These are phyloP conservation scores for Phytophthora boehmeriae DNA, from an alignment of 352 stramenopile species.

Conservation along the genomic window DNA sequence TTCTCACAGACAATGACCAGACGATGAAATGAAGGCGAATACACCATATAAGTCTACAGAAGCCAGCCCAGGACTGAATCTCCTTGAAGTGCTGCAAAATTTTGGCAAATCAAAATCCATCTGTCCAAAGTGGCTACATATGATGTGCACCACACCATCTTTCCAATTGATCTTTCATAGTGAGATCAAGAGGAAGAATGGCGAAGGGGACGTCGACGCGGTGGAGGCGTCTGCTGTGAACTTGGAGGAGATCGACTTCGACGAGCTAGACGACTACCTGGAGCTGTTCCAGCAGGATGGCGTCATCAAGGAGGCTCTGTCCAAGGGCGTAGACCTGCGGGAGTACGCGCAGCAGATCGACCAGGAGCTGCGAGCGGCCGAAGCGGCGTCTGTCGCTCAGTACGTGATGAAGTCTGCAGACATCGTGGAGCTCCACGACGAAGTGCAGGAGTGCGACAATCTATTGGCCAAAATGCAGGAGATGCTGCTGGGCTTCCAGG, in stretches of 20 bases:
- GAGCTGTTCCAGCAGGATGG: conserved; percentile 95
- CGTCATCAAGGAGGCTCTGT: conserved; percentile 92
- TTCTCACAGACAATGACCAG: no score
- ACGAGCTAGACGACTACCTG: conserved; percentile 93
- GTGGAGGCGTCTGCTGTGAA: conserved; percentile 40
- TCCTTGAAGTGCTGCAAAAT: not conserved
- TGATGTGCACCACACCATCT: not conserved
- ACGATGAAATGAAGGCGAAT: no score
- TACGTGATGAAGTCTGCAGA: conserved; percentile 90
- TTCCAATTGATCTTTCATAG: no score
- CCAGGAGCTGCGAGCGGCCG: conserved; percentile 81
- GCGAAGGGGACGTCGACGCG: conserved; percentile 4
- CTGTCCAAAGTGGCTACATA: no score
- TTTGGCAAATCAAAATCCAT: no score
- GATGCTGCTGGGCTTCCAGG: conserved; percentile 98
- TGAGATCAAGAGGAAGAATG: conserved; percentile 11
- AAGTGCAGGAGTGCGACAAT: conserved; percentile 97
- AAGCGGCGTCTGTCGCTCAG: conserved; percentile 85
- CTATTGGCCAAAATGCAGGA: conserved; percentile 97
- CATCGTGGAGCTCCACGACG: conserved; percentile 91
- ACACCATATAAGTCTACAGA: no score
- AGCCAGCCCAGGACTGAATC: no score
- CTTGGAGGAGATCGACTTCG: conserved; percentile 93
- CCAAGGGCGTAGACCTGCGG: conserved; percentile 90
- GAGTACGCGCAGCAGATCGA: conserved; percentile 93